Conservation (phyloP, 1,139 yeast species). For the Scheffersomyces parashehatae region DNA sequence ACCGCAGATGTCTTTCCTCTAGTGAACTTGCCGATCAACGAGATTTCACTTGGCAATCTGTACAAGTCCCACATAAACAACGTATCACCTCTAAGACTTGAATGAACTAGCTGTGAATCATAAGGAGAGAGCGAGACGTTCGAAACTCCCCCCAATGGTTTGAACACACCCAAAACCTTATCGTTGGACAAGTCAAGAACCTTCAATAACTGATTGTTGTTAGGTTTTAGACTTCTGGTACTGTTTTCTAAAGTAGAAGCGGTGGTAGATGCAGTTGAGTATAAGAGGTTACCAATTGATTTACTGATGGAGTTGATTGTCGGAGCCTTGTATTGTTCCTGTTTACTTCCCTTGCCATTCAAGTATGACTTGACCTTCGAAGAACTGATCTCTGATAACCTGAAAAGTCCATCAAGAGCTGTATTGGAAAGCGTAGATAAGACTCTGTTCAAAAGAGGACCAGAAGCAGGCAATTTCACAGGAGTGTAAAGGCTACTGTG, state of each 20-base stretch:
- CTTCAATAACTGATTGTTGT: slow-evolving; percentile 38
- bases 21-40: slow-evolving; percentile 57
- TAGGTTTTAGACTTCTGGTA: slow-evolving; percentile 23
- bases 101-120: slow-evolving; percentile 60
- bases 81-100: slow-evolving; percentile 60
- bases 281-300: slow-evolving; percentile 28
- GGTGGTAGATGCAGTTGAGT: slow-evolving; percentile 38
- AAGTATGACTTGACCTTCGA: slow-evolving; percentile 41
- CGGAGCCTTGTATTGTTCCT: slow-evolving; percentile 8
- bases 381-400: slow-evolving; percentile 52
- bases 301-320: slow-evolving; percentile 34
- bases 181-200: slow-evolving; percentile 50
- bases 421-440: slow-evolving; percentile 50
- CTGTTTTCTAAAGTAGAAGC: slow-evolving; percentile 32
- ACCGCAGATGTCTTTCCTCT: slow-evolving; percentile 67
- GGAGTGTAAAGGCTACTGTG: slow-evolving; percentile 33
- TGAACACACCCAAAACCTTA: slow-evolving; percentile 50
- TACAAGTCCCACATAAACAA: slow-evolving; percentile 67
- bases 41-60: slow-evolving; percentile 50
- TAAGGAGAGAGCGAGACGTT: slow-evolving; percentile 61
- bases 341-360: slow-evolving; percentile 15
- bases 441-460: slow-evolving; percentile 47
- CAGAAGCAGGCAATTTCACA: slow-evolving; percentile 46
- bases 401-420: slow-evolving; percentile 55
- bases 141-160: slow-evolving; percentile 63